Evolutionary conservation across 106 monocot genomes (phyloP).

Genomic region (Dendrobium huoshanense): DNA sequence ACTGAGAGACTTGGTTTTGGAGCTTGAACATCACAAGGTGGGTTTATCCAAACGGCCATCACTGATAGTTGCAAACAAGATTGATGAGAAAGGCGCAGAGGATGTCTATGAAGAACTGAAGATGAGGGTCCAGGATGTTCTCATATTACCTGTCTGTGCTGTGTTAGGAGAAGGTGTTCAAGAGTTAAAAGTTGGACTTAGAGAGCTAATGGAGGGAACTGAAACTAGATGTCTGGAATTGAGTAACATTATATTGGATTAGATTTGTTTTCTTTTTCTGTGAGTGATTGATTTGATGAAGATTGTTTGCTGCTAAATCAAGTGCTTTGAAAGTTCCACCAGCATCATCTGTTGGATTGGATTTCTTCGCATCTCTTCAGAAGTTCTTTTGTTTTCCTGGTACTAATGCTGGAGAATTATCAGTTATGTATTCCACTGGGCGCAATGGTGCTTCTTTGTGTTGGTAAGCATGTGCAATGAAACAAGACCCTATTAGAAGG

Average conservation of each 20-base stretch:
- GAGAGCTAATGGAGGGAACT: constrained; percentile 50
- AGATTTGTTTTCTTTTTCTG: not conserved
- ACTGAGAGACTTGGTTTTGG: constrained; percentile 61
- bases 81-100: constrained; percentile 77
- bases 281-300: not conserved
- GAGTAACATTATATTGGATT: constrained; percentile 41
- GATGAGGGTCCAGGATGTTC: constrained; percentile 62
- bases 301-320: not conserved
- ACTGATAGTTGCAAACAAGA: constrained; percentile 83
- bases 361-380: not conserved
- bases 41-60: constrained; percentile 66
- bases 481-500: too few species aligned
- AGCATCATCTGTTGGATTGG: not conserved
- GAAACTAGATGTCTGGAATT: constrained; percentile 31
- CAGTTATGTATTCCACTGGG: too few species aligned
- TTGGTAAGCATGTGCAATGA: too few species aligned
- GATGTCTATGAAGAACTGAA: constrained; percentile 58
- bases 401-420: too few species aligned
- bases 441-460: too few species aligned
- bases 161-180: constrained; percentile 76
- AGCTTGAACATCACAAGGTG: constrained; percentile 71
- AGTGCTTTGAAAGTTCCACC: not conserved
- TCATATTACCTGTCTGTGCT: constrained; percentile 73
- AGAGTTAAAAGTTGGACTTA: constrained; percentile 70
- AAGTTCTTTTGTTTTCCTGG: not conserved